A percentile compares a stretch with the other conserved stretches of the same genome.
phyloP scores from a whole-genome alignment of 2,329 filamentous ascomycete species.

The Fusarium anthophilum region DNA sequence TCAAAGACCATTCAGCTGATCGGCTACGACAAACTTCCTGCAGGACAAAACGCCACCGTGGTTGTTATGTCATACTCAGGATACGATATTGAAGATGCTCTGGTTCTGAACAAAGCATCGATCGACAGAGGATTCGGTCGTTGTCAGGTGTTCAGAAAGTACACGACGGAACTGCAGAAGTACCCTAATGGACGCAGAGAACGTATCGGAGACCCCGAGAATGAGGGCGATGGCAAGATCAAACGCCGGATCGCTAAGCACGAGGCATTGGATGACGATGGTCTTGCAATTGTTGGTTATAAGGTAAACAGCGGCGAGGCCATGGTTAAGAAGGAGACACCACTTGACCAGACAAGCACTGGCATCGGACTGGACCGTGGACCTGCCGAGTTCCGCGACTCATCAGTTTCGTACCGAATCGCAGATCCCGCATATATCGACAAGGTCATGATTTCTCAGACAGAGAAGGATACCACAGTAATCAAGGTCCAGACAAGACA shows the following conservation, averaged over 20 bases:
- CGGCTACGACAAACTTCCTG: constrained; percentile 96
- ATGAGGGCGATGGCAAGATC: constrained; percentile 68
- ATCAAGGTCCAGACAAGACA: constrained; percentile 98
- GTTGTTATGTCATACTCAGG: constrained; percentile 99
- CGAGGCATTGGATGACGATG: constrained; percentile 81
- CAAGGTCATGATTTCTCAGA: constrained; percentile 93
- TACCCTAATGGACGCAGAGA: constrained; percentile 83
- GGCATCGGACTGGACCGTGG: constrained; percentile 75
- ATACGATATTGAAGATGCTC: constrained; percentile 98
- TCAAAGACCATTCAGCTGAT: constrained; percentile 96
- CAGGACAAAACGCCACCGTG: constrained; percentile 95
- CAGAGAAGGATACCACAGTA: constrained; percentile 84
- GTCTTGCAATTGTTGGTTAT: constrained; percentile 86
- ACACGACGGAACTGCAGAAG: constrained; percentile 84
- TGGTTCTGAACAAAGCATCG: constrained; percentile 96
- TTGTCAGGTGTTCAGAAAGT: constrained; percentile 98
- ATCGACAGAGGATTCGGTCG: constrained; percentile 94
- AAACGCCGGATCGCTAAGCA: constrained; percentile 73
- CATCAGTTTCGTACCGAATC: constrained; percentile 81
- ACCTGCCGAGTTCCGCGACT: constrained; percentile 71
- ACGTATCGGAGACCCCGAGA: constrained; percentile 68
- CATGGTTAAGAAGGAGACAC: constrained; percentile 90
- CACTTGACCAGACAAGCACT: constrained; percentile 78
- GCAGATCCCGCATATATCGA: constrained; percentile 90
- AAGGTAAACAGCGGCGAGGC: constrained; percentile 81